Conservation (phyloP, 768 basidiomycete genomes). For the Filobasidium floriforme region DNA sequence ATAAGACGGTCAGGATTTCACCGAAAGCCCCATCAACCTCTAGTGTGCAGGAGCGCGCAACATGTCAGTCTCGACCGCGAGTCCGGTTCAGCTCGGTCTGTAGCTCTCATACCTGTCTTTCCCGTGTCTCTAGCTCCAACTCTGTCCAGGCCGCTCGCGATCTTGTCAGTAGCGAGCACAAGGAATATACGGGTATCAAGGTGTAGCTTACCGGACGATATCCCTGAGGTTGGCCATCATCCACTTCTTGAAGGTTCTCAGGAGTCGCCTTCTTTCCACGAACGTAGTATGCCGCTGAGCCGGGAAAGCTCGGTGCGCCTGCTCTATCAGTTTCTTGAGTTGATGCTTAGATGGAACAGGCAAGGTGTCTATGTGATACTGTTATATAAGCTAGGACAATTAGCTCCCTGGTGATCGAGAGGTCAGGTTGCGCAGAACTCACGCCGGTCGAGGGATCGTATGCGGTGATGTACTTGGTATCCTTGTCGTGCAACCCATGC, state of each 20-base stretch:
- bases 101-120: slow-evolving; percentile 56
- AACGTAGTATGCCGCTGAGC: slow-evolving; percentile 71
- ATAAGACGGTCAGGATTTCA: slow-evolving; percentile 88
- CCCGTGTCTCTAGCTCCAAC: slow-evolving; percentile 90
- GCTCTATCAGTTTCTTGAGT: slow-evolving; percentile 64
- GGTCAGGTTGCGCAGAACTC: slow-evolving; percentile 20
- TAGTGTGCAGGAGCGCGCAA: slow-evolving; percentile 38
- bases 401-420: neutral
- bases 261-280: slow-evolving; percentile 67
- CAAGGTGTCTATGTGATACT: slow-evolving; percentile 66
- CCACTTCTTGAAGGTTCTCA: slow-evolving; percentile 85
- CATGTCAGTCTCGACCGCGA: slow-evolving; percentile 9
- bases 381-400: neutral
- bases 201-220: slow-evolving; percentile 54
- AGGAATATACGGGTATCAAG: too few relatives aligned
- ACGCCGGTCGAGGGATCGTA: slow-evolving; percentile 80
- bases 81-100: neutral
- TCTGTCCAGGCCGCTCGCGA: neutral
- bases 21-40: slow-evolving; percentile 91
- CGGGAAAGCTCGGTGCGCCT: slow-evolving; percentile 60
- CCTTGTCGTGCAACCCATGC: slow-evolving; percentile 11
- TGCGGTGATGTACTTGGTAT: slow-evolving; percentile 66
- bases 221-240: slow-evolving; percentile 65
- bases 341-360: slow-evolving; percentile 66
- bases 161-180: neutral